Percentiles rank a stretch among this genome's conserved stretches.
Conservation (phyloP, 768 basidiomycete genomes). For the Mycena capillaripes region DNA sequence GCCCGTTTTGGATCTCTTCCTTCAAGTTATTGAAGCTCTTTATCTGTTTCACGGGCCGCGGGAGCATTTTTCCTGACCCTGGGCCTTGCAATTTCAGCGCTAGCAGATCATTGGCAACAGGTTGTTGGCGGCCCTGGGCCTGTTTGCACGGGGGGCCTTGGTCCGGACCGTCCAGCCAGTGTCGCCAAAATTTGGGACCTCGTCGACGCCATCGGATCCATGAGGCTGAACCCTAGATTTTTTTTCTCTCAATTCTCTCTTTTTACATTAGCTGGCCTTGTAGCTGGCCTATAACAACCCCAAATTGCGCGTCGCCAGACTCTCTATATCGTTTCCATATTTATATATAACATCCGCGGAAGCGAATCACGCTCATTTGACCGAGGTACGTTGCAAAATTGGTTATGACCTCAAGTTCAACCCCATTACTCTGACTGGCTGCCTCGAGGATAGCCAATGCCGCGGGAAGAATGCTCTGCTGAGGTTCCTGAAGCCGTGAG, state of each 20-base stretch:
- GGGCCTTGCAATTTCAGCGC: neutral
- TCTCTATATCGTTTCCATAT: neutral
- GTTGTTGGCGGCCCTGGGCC: neutral
- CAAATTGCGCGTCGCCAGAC: neutral
- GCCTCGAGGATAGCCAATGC: constrained; percentile 16
- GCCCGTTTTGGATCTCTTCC: too few species aligned
- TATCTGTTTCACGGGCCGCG: neutral
- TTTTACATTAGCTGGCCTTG: too few species aligned
- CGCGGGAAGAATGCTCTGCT: constrained; percentile 14
- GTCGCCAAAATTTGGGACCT: constrained; percentile 9
- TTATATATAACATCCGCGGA: too few species aligned
- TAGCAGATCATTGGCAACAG: neutral
- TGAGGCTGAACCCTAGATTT: too few species aligned
- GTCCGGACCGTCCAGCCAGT: neutral
- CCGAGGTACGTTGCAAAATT: neutral
- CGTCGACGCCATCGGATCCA: neutral
- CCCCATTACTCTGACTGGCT: constrained; percentile 14
- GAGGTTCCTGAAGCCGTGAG: neutral
- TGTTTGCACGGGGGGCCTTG: constrained; percentile 1
- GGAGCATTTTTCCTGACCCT: neutral
- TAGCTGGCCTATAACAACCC: too few species aligned
- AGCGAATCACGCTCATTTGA: too few species aligned
- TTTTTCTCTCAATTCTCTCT: too few species aligned
- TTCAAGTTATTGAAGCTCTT: too few species aligned
- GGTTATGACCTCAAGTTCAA: neutral